Base-by-base conservation (phyloP, 1,284 basidiomycete genomes). In the Fomitiporia mediterranea region DNA sequence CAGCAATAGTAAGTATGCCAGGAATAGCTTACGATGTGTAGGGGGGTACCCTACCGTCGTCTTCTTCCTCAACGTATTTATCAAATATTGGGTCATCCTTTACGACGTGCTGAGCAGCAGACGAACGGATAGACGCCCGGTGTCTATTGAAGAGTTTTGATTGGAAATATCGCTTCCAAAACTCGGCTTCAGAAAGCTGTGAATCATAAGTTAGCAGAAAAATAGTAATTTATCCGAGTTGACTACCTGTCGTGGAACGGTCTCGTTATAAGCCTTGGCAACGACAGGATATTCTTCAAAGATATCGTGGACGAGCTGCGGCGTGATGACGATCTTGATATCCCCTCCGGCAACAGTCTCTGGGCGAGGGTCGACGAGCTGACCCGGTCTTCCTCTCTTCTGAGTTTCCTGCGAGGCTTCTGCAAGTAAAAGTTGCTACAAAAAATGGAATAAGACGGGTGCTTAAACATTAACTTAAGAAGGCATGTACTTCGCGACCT, bases 261-360 rank as follows among this genome's bases (percentile, higher is more conserved):
- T 94, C 66, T 97, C 94, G 57, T 78, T 86, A 67, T 96, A 98
- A 0, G 94, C 95, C 66, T 85, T 89, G 48, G 88, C 85, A 5
- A 99, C 92, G 32, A 98, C 88, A 1, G 97, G 96, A 67, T 95
- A 98, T 74, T 98, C 95, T 63, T 98, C 94, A 65, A 99, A 99
- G 47, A 99, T 94, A 66, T 98, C 95, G 63, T 91, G 84, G 38
- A 96, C 90, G 37, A 98, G 78, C 69, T 96, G 93, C 5, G 92
- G 91, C 1, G 94, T 96, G 58, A 99, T 87, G 63, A 88, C 84
- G 60, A 98, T 94, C 68, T 88, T 92, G 67, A 94, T 83, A 68
- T 93, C 86, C 37, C 90, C 90, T 53, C 80, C 80, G 57, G 89
- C 83, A 37, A 87, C 76, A 35, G 87, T 80, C 70, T 93, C 85